Evolutionary conservation across 306 rosid genomes (phyloP).

Genomic region (Vicia sativa): DNA sequence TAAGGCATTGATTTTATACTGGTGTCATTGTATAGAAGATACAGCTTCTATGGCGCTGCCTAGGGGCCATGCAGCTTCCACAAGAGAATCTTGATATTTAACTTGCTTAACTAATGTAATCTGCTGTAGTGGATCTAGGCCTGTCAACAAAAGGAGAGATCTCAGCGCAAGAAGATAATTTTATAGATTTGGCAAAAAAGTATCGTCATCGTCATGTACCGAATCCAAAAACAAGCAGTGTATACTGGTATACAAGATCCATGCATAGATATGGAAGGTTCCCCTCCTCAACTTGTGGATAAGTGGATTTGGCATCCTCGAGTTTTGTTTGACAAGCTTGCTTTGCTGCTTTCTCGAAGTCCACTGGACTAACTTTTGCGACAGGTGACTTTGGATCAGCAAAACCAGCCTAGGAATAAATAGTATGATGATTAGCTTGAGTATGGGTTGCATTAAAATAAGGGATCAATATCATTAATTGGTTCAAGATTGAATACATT

Average conservation of each 20-base stretch:
- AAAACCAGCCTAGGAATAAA: slow-evolving; percentile 69
- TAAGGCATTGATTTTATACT: slow-evolving; percentile 34
- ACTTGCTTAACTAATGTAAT: slow-evolving; percentile 88
- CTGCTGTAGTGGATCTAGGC: slow-evolving; percentile 79
- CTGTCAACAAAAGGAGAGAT: slow-evolving; percentile 44
- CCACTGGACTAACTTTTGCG: slow-evolving; percentile 63
- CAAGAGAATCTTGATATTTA: slow-evolving; percentile 62
- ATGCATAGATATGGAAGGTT: slow-evolving; percentile 82
- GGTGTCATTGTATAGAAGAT: slow-evolving; percentile 63
- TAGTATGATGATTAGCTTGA: slow-evolving; percentile 28
- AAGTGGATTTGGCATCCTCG: slow-evolving; percentile 58
- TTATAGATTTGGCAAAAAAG: slow-evolving; percentile 1
- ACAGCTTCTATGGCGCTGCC: slow-evolving; percentile 99
- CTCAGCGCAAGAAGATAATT: not conserved
- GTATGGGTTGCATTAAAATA: not conserved
- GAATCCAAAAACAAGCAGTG: slow-evolving; percentile 78
- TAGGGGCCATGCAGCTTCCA: slow-evolving; percentile 98
- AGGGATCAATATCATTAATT: not conserved
- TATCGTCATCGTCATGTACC: slow-evolving; percentile 50
- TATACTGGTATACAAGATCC: slow-evolving; percentile 88
- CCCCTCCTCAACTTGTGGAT: slow-evolving; percentile 52
- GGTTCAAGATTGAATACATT: slow-evolving; percentile 16
- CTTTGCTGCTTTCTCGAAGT: slow-evolving; percentile 77
- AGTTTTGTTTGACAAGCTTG: slow-evolving; percentile 75
- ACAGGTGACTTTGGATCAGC: slow-evolving; percentile 62